These are phyloP conservation scores for Suhomyces bribrorum DNA, from an alignment of 1,139 yeast species.

Conservation along the genomic window DNA sequence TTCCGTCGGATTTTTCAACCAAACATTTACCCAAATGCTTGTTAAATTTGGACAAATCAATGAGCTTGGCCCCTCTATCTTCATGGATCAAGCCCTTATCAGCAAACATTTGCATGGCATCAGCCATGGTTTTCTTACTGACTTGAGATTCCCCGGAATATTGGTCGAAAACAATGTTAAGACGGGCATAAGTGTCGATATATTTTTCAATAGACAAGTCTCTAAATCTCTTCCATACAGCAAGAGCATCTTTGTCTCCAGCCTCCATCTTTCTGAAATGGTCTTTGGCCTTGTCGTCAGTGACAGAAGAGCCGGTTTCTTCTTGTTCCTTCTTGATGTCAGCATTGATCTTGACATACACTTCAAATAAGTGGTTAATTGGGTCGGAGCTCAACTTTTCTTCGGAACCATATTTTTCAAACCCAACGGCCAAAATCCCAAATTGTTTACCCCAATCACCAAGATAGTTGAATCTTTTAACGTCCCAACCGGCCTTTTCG, in stretches of 20 bases:
- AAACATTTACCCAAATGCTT: constrained; percentile 93
- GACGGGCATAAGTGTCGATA: constrained; percentile 84
- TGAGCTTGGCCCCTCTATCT: constrained; percentile 88
- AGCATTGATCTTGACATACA: constrained; percentile 83
- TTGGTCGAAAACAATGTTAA: constrained; percentile 81
- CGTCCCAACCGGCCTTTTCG: constrained; percentile 89
- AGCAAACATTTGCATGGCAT: constrained; percentile 61
- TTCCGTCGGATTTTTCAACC: constrained; percentile 94
- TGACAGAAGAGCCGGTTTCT: constrained; percentile 55
- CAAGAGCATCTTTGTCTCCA: constrained; percentile 80
- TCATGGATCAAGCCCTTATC: constrained; percentile 75
- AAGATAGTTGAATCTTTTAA: constrained; percentile 84
- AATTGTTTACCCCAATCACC: constrained; percentile 99
- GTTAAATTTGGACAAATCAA: constrained; percentile 82
- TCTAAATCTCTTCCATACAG: constrained; percentile 86
- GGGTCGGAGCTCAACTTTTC: constrained; percentile 75
- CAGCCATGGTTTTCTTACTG: constrained; percentile 67
- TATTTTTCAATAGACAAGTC: constrained; percentile 85
- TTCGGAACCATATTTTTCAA: constrained; percentile 79
- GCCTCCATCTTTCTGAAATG: constrained; percentile 93
- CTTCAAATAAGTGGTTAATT: constrained; percentile 91
- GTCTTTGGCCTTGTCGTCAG: constrained; percentile 83
- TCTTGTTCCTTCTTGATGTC: constrained; percentile 66
- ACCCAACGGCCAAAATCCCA: constrained; percentile 94
- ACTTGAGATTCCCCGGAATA: constrained; percentile 98